Evolutionary conservation across 2,329 filamentous ascomycete species (phyloP), one percentile per base, ranked within the genome.

Genomic region (Colletotrichum cuscutae): DNA sequence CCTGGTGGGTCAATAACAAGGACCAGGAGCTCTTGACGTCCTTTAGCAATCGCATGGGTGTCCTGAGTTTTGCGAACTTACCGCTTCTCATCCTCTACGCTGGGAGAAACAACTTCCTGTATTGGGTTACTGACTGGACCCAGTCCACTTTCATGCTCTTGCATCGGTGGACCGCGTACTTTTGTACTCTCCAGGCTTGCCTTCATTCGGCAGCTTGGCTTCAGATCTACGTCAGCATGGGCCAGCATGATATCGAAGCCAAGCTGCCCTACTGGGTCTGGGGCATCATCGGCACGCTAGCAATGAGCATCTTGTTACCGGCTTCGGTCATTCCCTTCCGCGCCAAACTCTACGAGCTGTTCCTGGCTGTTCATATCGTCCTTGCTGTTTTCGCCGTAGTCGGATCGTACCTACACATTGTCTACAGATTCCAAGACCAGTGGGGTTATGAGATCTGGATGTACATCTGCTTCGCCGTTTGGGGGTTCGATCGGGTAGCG

Each of bases 371-470:
- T 30, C 85, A 87, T 61, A 79, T 86, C 54, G 59, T 81, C 9
- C 56, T 86, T 0, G 77, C 82, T 0, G 78, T 84, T 8, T 73
- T 87, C 6, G 74, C 81, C 5, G 54, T 88, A 1, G 78, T 82
- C 0, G 85, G 83, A 2, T 82, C 77, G 53, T 86, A 80, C 76
- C 83, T 81, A 5, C 84, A 87, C 71, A 79, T 85, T 54, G 67
- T 77, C 1, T 53, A 76, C 8, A 65, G 75, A 1, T 83, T 81
- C 72, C 65, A 72, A 5, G 75, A 81, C 64, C 77, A 81, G 46
- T 86, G 82, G 79, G 83, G 84, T 1, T 83, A 88, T 72, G 84
- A 88, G 72, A 76, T 80, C 9, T 89, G 86, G 86, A 72, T 79
- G 4, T 80, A 79, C 60, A 72, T 75, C 1, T 76, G 76, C 8